Base-by-base conservation (phyloP, 2,329 filamentous ascomycete species). In the Calonectria honghensis region DNA sequence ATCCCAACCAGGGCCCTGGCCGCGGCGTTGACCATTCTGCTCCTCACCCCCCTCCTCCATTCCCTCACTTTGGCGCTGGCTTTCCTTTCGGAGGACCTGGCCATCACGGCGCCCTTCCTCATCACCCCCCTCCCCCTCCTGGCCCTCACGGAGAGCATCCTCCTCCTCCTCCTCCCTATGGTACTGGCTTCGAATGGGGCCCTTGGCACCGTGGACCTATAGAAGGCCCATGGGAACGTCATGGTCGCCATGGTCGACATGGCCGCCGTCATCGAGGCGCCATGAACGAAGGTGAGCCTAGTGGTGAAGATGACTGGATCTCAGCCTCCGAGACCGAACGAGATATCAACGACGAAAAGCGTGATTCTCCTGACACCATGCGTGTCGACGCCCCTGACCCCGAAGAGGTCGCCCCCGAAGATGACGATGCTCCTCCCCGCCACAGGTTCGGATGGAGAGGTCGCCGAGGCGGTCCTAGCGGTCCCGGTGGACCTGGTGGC, bases 1-100 rank as follows among this genome's bases (percentile, higher is more conserved):
- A 84, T 73, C 82, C 83, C 29, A 80, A 78, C 52, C 78, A 79
- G 50, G 70, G 72, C 52, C 77, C 82, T 45, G 85, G 86, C 52
- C 81, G 81, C 24, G 85, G 86, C 61, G 83, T 86, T 70, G 86
- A 87, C 72, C 85, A 86, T 75, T 78, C 81, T 48, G 80, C 78
- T 66, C 79, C 78, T 41, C 71, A 80, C 37, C 79, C 76, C 41
- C 80, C 77, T 66, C 79, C 78, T 41, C 77, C 76, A 70, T 75
- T 79, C 57, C 74, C 76, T 57, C 73, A 67, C 68, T 82, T 82
- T 68, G 80, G 80, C 48, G 72, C 79, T 1, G 84, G 83, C 31
- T 86, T 86, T 68, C 84, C 85, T 35, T 86, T 85, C 73, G 78
- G 77, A 52, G 76, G 74, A 14, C 79, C 79, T 14, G 73, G 75